Conservation (phyloP, 1,284 basidiomycete species). For the Agaricales sp. region DNA sequence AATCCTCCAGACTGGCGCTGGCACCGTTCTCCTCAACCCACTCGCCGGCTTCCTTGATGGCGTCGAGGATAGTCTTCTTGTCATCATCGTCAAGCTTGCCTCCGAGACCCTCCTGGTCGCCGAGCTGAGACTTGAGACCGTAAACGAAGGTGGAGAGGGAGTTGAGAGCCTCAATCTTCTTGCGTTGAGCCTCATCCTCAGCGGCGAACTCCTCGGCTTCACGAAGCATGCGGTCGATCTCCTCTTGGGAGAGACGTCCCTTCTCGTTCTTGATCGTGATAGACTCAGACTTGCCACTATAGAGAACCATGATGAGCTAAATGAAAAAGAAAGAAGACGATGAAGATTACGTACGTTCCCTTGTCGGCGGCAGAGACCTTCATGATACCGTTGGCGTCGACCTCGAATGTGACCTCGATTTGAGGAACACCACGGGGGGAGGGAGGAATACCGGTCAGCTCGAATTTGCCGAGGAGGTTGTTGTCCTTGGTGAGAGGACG, state of each 20-base stretch:
- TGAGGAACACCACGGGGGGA: slow-evolving; percentile 94
- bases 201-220: slow-evolving; percentile 89
- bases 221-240: slow-evolving; percentile 86
- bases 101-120: slow-evolving; percentile 83
- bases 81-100: slow-evolving; percentile 83
- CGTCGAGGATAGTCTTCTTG: slow-evolving; percentile 78
- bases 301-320: slow-evolving; percentile 7
- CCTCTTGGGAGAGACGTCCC: slow-evolving; percentile 77
- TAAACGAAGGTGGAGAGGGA: slow-evolving; percentile 70
- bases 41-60: slow-evolving; percentile 83
- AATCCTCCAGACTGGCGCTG: slow-evolving; percentile 73
- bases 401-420: slow-evolving; percentile 91
- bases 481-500: slow-evolving; percentile 96
- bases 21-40: slow-evolving; percentile 86
- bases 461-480: slow-evolving; percentile 95
- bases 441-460: slow-evolving; percentile 86
- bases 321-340: not conserved
- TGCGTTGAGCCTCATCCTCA: slow-evolving; percentile 80
- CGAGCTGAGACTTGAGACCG: slow-evolving; percentile 79
- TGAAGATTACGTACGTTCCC: slow-evolving; percentile 59
- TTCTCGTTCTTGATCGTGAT: slow-evolving; percentile 86
- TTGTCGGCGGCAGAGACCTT: slow-evolving; percentile 84
- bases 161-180: slow-evolving; percentile 84
- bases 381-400: slow-evolving; percentile 90
- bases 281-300: slow-evolving; percentile 76